These are phyloP conservation scores for Tulasnella sp. DNA, from an alignment of 768 basidiomycete species.

Conservation along the genomic window DNA sequence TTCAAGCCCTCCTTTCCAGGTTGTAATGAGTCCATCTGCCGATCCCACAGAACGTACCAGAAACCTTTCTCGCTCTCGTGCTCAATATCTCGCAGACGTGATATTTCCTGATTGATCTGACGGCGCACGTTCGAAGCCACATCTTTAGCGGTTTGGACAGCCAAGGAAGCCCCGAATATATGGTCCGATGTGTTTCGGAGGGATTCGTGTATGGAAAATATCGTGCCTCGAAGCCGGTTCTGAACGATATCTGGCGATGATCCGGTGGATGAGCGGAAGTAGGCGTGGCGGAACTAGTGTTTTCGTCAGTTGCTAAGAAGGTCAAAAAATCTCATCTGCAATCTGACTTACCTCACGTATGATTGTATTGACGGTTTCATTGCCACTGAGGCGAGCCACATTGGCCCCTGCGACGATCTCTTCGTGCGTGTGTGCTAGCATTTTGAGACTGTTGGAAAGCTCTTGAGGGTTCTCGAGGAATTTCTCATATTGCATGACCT, in stretches of 20 bases:
- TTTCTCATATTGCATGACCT: no score
- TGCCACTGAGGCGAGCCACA: not conserved
- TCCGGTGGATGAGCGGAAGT: not conserved
- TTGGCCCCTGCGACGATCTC: slow-evolving; percentile 3
- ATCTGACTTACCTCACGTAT: not conserved
- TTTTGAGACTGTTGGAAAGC: not conserved
- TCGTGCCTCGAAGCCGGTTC: not conserved
- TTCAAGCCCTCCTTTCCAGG: not conserved
- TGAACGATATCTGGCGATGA: not conserved
- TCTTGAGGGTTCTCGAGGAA: not conserved
- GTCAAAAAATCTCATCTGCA: not conserved
- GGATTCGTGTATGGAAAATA: not conserved
- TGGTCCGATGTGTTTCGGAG: not conserved
- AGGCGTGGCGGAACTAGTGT: not conserved
- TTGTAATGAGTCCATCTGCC: no score
- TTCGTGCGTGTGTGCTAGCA: not conserved
- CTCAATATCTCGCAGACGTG: not conserved
- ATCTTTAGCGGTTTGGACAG: not conserved
- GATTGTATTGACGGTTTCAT: not conserved
- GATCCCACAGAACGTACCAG: not conserved
- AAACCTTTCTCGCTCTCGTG: slow-evolving; percentile 2
- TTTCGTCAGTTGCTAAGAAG: not conserved
- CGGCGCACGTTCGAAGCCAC: not conserved
- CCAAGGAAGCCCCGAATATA: not conserved
- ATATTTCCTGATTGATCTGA: not conserved